Percentiles rank a stretch among this genome's conserved stretches.
Conservation (phyloP, 306 rosid species). For the Abrus precatorius region DNA sequence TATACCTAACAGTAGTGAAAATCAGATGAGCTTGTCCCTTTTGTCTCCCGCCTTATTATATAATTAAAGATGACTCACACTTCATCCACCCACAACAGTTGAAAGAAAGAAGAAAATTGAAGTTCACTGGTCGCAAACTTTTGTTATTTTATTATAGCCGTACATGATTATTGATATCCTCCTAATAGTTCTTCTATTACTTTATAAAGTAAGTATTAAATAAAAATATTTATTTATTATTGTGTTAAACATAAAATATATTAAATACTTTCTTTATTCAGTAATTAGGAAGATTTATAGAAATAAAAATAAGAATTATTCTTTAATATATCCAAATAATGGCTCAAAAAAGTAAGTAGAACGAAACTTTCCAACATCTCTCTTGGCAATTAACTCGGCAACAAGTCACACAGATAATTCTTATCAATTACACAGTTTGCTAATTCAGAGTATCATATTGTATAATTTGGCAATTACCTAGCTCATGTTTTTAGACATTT, state of each 20-base stretch:
- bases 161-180: too few species aligned
- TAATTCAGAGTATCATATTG: neutral
- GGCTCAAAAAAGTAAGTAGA: constrained; percentile 21
- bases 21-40: neutral
- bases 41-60: neutral
- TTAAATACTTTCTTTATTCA: too few species aligned
- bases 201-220: too few species aligned
- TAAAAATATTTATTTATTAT: too few species aligned
- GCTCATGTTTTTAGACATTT: neutral
- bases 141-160: neutral
- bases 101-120: constrained; percentile 3
- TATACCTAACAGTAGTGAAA: neutral
- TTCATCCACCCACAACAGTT: neutral
- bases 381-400: constrained; percentile 13
- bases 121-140: neutral
- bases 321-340: neutral
- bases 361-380: constrained; percentile 25
- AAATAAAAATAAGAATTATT: too few species aligned
- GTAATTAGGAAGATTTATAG: too few species aligned
- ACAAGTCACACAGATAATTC: neutral
- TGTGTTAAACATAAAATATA: too few species aligned
- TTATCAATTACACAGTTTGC: neutral
- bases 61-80: neutral
- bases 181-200: too few species aligned
- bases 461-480: neutral